Percentiles rank a stretch among this genome's conserved stretches.
Evolutionary conservation across 1,139 yeast species (phyloP).

Genomic region (Neolecta irregularis): DNA sequence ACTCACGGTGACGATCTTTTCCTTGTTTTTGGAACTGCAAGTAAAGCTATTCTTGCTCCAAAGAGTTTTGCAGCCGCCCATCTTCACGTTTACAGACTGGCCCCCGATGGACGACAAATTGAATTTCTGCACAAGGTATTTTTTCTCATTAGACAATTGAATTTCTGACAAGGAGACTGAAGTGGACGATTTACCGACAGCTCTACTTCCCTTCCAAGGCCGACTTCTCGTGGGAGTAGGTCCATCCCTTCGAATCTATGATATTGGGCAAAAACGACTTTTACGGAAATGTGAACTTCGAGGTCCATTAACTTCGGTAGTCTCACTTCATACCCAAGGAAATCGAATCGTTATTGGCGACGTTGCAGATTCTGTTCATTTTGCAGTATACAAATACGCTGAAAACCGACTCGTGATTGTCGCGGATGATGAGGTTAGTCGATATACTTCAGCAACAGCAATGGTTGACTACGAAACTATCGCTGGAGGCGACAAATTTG

Average conservation of each 20-base stretch:
- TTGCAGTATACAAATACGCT: constrained; percentile 37
- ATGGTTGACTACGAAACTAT: constrained; percentile 62
- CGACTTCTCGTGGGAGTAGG: constrained; percentile 46
- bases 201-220: constrained; percentile 45
- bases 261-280: constrained; percentile 64
- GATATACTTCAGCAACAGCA: constrained; percentile 48
- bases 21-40: constrained; percentile 37
- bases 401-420: constrained; percentile 45
- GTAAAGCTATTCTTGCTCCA: constrained; percentile 29
- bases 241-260: constrained; percentile 44
- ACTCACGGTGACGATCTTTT: constrained; percentile 23
- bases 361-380: constrained; percentile 43
- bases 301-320: constrained; percentile 27
- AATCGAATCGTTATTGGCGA: constrained; percentile 57
- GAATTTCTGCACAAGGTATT: constrained; percentile 36
- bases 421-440: constrained; percentile 51
- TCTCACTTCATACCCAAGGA: constrained; percentile 39
- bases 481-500: constrained; percentile 80
- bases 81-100: constrained; percentile 33
- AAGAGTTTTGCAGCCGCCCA: constrained; percentile 24
- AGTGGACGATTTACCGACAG: constrained; percentile 35
- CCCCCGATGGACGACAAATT: constrained; percentile 28
- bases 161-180: constrained; percentile 27
- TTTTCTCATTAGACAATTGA: not conserved
- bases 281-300: constrained; percentile 42